Base-by-base conservation (phyloP, 164 flowering plant species). In the Magnolia sinica region DNA sequence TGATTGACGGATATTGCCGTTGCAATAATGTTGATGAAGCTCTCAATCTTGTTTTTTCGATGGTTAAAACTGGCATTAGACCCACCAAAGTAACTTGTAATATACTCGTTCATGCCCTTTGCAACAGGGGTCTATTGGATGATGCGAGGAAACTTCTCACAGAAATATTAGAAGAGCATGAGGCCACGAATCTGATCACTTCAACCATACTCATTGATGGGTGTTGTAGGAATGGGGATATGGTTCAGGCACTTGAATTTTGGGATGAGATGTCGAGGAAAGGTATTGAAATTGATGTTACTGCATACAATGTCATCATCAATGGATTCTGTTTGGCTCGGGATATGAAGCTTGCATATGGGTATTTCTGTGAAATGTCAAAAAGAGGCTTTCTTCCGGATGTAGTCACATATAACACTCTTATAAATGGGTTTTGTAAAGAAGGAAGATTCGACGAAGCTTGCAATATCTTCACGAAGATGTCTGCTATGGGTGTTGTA, bases 151-250 rank as follows among this genome's bases (percentile, higher is more conserved):
- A 87, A 77, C 86, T 90, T 81, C 87, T 91, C 64, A 79, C 24
- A 50, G 82, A 88, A 70, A 83, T 89, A 65, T 73, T 90, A 75
- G 83, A 69, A 74, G 89, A 87, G 61, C 75, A 82, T 59, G 68
- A 58, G 37, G 77, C 74, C 76, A 74, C 86, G 9, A 80, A 88
- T 80, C 59, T 89, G 69, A 80, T 91, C 58, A 86, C 89, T 20
- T 86, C 88, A 61, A 92, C 97, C n/a, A 90, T 87, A 82, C 84
- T 93, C 63, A 88, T 93, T 84, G 89, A 87, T 84, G 82, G 85
- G 68, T 85, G 64, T 78, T 86, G 86, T 77, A 91, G 80, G 84
- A 83, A 77, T 68, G 91, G 91, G 49, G 84, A 88, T 66, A 77
- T 79, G 61, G 63, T 45, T 68, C 79, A 82, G 71, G 94, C 92